Base-by-base conservation (phyloP, 331 rosid species). In the Cydonia oblonga region DNA sequence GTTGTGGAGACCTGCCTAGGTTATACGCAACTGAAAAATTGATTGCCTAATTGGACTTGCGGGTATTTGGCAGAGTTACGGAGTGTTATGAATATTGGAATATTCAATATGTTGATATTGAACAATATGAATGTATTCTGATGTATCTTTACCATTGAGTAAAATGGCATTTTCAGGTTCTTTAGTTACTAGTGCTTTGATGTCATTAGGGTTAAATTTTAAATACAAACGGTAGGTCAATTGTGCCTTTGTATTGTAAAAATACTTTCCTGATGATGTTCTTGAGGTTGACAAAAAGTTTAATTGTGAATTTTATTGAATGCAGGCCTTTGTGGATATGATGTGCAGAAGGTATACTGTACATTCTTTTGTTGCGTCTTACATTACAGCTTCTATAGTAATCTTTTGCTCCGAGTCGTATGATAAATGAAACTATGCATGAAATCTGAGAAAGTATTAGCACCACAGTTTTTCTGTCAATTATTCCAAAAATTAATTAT, bases 311-410 rank as follows among this genome's bases (percentile, higher is more conserved):
- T 64, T 33, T 67, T 33, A 5, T 73, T 64, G 68, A 46, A 49
- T 80, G 78, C 84, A 83, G 87, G 84, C 29, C 11, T 28, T 68
- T 83, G 84, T 76, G 82, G 82, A 22, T 80, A 66, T 76, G 87
- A 83, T 66, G 77, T 76, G 38, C 69, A 66, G 38, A 76, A 83
- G 86, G 84, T 83, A 76, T 46, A 46, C 11, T 3, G 13, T 62
- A 60, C 25, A 30, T 67, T 65, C 56, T 23, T 56, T 4, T 22
- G 75, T 56, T 71, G 56, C 24, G 46, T 68, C 32, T 29, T 16
- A 52, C 8, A 15, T 68, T 52, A 46, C 29, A 3, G 69, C 69
- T 63, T 12, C 10, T 25, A 61, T 57, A 23, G 24, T 19, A 64
- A 19, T 54, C 30, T 23, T 40, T 30, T 70, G 23, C 64, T 11